A percentile compares a stretch with the other conserved stretches of the same genome.
These are phyloP conservation scores for Paracamarosporium sp. DNA, from an alignment of 2,329 filamentous ascomycete genomes.

Conservation along the genomic window DNA sequence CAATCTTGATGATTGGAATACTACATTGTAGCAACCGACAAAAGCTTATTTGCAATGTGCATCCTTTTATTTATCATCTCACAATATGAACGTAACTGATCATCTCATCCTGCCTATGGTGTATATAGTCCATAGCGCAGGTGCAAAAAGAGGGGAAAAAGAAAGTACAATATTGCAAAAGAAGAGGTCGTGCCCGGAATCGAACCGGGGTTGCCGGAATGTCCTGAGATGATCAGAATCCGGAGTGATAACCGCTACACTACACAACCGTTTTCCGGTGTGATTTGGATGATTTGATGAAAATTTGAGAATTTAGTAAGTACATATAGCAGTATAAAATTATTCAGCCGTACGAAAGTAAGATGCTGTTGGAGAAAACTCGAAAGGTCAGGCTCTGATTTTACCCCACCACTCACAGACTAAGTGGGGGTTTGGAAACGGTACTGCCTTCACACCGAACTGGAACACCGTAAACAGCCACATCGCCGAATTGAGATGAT, in stretches of 20 bases:
- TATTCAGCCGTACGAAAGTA: neutral
- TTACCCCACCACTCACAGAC: neutral
- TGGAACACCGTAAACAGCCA: neutral
- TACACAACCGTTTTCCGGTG: constrained; percentile 2
- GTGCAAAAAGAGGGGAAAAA: too few relatives aligned
- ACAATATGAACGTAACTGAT: too few relatives aligned
- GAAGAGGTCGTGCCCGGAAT: constrained; percentile 9
- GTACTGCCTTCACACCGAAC: neutral
- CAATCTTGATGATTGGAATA: too few relatives aligned
- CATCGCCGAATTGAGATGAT: neutral
- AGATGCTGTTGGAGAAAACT: neutral
- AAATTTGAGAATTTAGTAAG: neutral
- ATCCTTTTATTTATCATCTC: too few relatives aligned
- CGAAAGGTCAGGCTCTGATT: neutral
- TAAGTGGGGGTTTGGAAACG: neutral
- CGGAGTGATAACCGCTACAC: constrained; percentile 10
- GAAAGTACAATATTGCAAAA: neutral
- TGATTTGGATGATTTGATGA: neutral
- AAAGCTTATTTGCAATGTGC: too few relatives aligned
- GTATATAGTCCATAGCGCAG: too few relatives aligned
- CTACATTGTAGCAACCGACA: too few relatives aligned
- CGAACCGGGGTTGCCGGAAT: constrained; percentile 9
- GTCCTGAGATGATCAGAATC: constrained; percentile 5
- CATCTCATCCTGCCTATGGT: too few relatives aligned
- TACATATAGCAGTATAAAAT: neutral